Base-by-base conservation (phyloP, 2,329 filamentous ascomycete genomes). In the Penicillium sp. region DNA sequence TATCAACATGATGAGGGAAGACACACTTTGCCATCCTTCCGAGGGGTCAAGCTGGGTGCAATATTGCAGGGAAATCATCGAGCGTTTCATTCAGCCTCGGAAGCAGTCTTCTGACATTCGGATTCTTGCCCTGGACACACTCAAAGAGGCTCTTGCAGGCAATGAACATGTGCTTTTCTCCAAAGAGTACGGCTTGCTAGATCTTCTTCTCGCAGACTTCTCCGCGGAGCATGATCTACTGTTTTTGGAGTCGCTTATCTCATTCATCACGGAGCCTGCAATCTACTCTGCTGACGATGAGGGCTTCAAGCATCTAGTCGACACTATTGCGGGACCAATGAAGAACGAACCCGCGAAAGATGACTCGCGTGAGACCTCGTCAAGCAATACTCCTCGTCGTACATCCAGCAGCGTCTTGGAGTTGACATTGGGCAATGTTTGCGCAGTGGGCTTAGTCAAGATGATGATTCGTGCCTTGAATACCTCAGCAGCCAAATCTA, bases 401-500 rank as follows among this genome's bases (percentile, higher is more conserved):
- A 70, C 65, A 28, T 73, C 74, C 10, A 69, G 67, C 17, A 73
- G 67, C 60, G 64, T 73, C 6, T 51, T 71, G 35, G 71, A 75
- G 52, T 64, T 69, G 22, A 76, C 72, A 37, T 61, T 77, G 54
- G 73, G 72, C 25, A 91, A 92, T 65, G 86, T 93, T 43, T 88
- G 91, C 48, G 84, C 88, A 0, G 85, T 83, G 58, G 90, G 88
- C 2, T 86, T 91, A 58, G 87, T 92, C 43, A 86, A 84, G 62
- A 87, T 96, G 54, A 96, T 96, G 73, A 84, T 93, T 64, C 84
- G 86, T 54, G 86, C 86, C 12, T 86, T 96, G 78, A 87, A 88
- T 64, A 79, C 78, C 34, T 87, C 90, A 55, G 84, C 84, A 7
- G 75, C 75, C 14, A 94, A 93, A 74, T 85, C 88, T 12, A 78